Evolutionary conservation across 129 eudicot species (phyloP).

Genomic region (Tanacetum coccineum): DNA sequence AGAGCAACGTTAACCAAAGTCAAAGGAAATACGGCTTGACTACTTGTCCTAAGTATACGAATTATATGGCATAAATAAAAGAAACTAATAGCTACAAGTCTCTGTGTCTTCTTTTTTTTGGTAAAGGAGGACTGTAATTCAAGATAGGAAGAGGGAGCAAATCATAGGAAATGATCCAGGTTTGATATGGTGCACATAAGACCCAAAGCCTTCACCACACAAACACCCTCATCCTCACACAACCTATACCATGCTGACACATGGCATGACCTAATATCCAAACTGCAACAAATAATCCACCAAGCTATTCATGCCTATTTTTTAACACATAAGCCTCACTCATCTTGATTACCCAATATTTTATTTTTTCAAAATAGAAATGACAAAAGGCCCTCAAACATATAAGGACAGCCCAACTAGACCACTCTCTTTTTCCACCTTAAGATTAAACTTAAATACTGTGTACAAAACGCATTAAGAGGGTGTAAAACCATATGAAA

Average conservation of each 20-base stretch:
- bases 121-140: conserved; percentile 19
- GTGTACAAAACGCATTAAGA: conserved; percentile 3
- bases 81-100: background rate
- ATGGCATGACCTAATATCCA: conserved; percentile 65
- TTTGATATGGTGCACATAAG: conserved; percentile 28
- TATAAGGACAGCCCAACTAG: conserved; percentile 11
- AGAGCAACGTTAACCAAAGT: conserved; percentile 7
- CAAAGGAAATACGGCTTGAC: background rate
- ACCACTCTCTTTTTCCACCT: conserved; percentile 24
- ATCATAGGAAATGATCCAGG: conserved; percentile 13
- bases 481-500: conserved; percentile 17
- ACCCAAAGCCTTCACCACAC: conserved; percentile 44
- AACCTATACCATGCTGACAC: conserved; percentile 57
- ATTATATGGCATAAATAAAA: conserved; percentile 9
- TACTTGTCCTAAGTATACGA: conserved; percentile 10
- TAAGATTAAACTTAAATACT: conserved; percentile 19
- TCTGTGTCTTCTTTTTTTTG: background rate
- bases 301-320: conserved; percentile 59
- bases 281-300: conserved; percentile 52
- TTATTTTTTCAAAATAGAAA: conserved; percentile 12
- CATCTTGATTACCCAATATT: conserved; percentile 45
- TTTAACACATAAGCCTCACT: conserved; percentile 47
- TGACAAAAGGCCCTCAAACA: conserved; percentile 26
- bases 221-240: conserved; percentile 57
- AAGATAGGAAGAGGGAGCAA: conserved; percentile 22